Evolutionary conservation across 208 protist genomes (phyloP).

Genomic region (Wallacemonas sp.): DNA sequence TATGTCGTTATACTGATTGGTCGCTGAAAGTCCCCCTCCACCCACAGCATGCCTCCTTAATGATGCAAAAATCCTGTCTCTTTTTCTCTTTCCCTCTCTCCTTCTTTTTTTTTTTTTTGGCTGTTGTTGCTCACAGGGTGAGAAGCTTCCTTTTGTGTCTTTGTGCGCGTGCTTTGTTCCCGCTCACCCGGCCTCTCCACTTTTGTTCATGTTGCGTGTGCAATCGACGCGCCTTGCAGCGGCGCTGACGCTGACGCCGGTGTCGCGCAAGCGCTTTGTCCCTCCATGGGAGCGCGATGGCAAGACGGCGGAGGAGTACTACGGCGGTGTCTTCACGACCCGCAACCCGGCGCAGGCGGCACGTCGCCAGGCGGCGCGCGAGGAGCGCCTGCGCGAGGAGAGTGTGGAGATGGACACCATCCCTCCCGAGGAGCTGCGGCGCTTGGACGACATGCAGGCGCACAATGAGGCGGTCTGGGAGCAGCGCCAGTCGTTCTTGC

Average conservation of each 20-base stretch:
- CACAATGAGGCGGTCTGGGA: conserved; percentile 48
- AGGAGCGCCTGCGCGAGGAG: conserved; percentile 31
- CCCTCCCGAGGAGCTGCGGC: conserved; percentile 45
- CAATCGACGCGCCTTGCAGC: background rate
- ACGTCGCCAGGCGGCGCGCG: conserved; percentile 34
- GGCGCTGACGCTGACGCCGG: background rate
- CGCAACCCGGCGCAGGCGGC: conserved; percentile 65
- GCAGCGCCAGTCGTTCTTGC: conserved; percentile 66
- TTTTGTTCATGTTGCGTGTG: conserved; percentile 8
- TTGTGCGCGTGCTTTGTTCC: too few species aligned
- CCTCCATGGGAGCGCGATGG: conserved; percentile 86
- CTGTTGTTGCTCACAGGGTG: too few species aligned
- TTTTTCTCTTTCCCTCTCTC: conserved; percentile 9
- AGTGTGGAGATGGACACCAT: conserved; percentile 25
- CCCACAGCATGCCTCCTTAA: too few species aligned
- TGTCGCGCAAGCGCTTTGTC: conserved; percentile 60
- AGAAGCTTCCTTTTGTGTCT: conserved; percentile 1
- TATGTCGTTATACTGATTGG: too few species aligned
- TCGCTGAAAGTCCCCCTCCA: too few species aligned
- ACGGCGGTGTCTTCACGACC: conserved; percentile 65
- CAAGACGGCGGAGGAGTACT: conserved; percentile 82
- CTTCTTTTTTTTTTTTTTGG: too few species aligned
- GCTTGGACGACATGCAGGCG: conserved; percentile 47
- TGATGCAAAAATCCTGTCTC: background rate
- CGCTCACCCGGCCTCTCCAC: background rate